These are phyloP conservation scores for Gracilaria gracilis DNA, from an alignment of 23 red algal genomes.

Conservation along the genomic window DNA sequence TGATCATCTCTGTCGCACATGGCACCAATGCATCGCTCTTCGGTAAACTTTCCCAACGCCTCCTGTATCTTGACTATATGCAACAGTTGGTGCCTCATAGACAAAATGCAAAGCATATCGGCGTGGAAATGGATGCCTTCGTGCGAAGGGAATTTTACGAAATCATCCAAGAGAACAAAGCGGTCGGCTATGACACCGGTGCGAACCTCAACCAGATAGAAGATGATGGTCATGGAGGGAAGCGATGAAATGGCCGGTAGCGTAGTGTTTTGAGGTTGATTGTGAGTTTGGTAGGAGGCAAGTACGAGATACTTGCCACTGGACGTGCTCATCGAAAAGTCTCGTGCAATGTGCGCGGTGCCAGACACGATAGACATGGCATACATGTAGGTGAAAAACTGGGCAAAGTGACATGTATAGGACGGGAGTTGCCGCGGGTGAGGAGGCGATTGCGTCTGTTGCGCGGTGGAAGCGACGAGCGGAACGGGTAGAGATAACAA, in stretches of 20 bases:
- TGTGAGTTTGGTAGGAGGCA: neutral
- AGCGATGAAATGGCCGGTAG: slow-evolving; percentile 46
- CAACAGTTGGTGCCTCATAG: slow-evolving; percentile 67
- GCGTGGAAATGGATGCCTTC: slow-evolving; percentile 73
- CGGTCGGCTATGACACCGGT: slow-evolving; percentile 62
- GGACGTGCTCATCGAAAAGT: slow-evolving; percentile 54
- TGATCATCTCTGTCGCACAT: slow-evolving; percentile 65
- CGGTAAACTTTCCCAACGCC: slow-evolving; percentile 44
- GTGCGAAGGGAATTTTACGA: slow-evolving; percentile 67
- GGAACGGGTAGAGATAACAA: slow-evolving; percentile 12
- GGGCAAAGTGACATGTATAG: slow-evolving; percentile 39
- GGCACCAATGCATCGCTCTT: slow-evolving; percentile 43
- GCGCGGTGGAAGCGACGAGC: neutral
- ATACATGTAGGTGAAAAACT: slow-evolving; percentile 62
- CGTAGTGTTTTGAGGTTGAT: neutral
- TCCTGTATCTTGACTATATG: slow-evolving; percentile 70
- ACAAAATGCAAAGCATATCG: slow-evolving; percentile 75
- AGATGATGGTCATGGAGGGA: slow-evolving; percentile 45
- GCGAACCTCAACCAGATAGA: slow-evolving; percentile 62
- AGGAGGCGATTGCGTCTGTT: neutral
- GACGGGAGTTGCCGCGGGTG: neutral
- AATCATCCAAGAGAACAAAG: slow-evolving; percentile 72
- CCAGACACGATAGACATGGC: neutral
- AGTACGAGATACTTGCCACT: slow-evolving; percentile 46
- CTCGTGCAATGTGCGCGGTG: slow-evolving; percentile 33